phyloP scores from a whole-genome alignment of 148 eudicot genomes.

The Chenopodium album region DNA sequence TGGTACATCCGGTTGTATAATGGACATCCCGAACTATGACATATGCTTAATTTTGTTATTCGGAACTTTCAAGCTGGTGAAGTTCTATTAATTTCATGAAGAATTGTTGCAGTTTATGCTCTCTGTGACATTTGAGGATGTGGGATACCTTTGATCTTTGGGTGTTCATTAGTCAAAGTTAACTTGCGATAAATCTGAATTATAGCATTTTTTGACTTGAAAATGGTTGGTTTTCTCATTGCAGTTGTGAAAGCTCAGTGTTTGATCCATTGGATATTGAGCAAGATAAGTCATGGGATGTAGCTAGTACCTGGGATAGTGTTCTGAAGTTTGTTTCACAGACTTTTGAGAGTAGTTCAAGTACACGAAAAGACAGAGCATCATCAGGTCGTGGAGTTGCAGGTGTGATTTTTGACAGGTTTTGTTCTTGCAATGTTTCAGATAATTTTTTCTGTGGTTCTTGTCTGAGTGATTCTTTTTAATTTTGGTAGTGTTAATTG shows the following conservation, averaged over 20 bases:
- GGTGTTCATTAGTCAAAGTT: background rate
- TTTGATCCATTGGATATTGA: conserved; percentile 89
- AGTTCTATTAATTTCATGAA: background rate
- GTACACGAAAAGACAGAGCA: conserved; percentile 65
- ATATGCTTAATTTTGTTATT: background rate
- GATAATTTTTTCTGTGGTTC: conserved; percentile 5
- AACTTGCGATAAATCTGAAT: no score
- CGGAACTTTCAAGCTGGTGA: background rate
- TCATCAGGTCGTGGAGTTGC: conserved; percentile 84
- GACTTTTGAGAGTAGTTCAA: conserved; percentile 63
- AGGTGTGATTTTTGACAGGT: conserved; percentile 44
- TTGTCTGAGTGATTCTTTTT: conserved; percentile 32
- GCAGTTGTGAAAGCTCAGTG: conserved; percentile 36
- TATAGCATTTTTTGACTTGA: background rate
- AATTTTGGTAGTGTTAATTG: conserved; percentile 45
- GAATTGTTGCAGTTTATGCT: background rate
- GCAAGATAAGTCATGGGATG: conserved; percentile 45
- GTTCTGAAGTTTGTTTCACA: conserved; percentile 47
- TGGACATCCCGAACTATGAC: no score
- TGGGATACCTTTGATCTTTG: background rate
- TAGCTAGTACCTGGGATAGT: conserved; percentile 62
- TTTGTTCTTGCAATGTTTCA: background rate
- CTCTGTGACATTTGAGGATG: background rate
- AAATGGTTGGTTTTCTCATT: background rate
- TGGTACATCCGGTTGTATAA: no score